phyloP scores from a whole-genome alignment of 108 stramenopile genomes.

The Cyclotella cryptica region DNA sequence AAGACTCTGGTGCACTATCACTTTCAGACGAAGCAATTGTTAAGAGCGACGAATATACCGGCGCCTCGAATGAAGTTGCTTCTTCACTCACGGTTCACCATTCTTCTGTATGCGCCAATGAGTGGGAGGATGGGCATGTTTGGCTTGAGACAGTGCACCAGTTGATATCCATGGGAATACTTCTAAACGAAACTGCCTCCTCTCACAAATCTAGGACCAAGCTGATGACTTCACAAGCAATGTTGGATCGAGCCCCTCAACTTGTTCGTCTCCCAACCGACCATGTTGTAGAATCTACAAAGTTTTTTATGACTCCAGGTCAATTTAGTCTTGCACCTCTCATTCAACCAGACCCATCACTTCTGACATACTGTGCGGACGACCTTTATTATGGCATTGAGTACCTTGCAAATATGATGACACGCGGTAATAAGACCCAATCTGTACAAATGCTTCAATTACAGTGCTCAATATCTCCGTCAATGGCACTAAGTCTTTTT shows the following conservation, averaged over 20 bases:
- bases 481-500: slow-evolving; percentile 27
- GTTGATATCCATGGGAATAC: slow-evolving; percentile 26
- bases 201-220: background rate
- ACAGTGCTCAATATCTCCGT: slow-evolving; percentile 20
- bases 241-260: slow-evolving; percentile 34
- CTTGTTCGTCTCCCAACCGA: slow-evolving; percentile 37
- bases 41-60: background rate
- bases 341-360: slow-evolving; percentile 35
- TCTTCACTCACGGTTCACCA: background rate
- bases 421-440: slow-evolving; percentile 22
- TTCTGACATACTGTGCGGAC: slow-evolving; percentile 41
- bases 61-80: background rate
- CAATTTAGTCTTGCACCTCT: slow-evolving; percentile 6
- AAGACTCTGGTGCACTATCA: slow-evolving; percentile 28
- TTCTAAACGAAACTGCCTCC: background rate
- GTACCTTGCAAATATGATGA: slow-evolving; percentile 50
- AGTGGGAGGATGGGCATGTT: slow-evolving; percentile 31
- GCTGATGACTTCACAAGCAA: slow-evolving; percentile 10
- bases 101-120: background rate
- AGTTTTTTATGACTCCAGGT: slow-evolving; percentile 21
- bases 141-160: slow-evolving; percentile 39
- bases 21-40: slow-evolving; percentile 18
- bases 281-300: slow-evolving; percentile 32
- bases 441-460: slow-evolving; percentile 36
- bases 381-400: slow-evolving; percentile 34